phyloP scores from a whole-genome alignment of 2,329 filamentous ascomycete genomes.

The Sporothrix schenckii region DNA sequence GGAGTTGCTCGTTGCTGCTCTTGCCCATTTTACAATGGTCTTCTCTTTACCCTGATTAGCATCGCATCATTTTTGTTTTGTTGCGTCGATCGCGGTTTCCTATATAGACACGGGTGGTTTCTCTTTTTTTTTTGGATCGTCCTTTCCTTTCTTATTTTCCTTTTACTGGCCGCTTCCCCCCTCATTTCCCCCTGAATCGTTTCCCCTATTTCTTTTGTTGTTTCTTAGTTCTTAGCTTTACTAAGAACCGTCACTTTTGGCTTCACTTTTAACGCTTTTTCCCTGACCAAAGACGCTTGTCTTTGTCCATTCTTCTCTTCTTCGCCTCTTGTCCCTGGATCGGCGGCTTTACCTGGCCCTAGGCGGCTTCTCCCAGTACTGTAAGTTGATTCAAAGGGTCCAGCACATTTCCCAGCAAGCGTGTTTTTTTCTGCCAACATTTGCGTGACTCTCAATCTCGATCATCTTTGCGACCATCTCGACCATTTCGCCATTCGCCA shows the following conservation, averaged over 20 bases:
- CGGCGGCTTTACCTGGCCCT: conserved; percentile 12
- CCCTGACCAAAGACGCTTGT: conserved; percentile 3
- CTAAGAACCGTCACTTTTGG: conserved; percentile 17
- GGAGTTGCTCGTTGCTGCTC: not conserved
- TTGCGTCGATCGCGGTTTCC: conserved; percentile 24
- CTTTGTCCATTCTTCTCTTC: not conserved
- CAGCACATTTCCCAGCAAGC: not conserved
- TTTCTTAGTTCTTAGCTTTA: conserved; percentile 7
- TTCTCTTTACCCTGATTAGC: not conserved
- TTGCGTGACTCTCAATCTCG: not conserved
- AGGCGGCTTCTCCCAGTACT: conserved; percentile 1
- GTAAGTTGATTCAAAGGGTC: conserved; percentile 3
- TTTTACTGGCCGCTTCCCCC: not conserved
- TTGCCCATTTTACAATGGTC: not conserved
- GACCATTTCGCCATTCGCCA: not conserved
- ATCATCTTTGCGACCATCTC: not conserved
- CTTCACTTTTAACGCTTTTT: conserved; percentile 7
- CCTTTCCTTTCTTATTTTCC: not conserved
- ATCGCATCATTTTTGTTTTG: conserved; percentile 23
- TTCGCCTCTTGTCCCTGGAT: conserved; percentile 21
- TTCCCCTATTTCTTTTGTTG: not conserved
- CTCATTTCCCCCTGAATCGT: not conserved
- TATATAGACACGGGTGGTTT: conserved; percentile 22
- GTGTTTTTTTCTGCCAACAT: not conserved
- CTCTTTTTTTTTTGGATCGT: not conserved